Conservation (phyloP, 1,284 basidiomycete genomes). For the Phellopilus nigrolimitatus region DNA sequence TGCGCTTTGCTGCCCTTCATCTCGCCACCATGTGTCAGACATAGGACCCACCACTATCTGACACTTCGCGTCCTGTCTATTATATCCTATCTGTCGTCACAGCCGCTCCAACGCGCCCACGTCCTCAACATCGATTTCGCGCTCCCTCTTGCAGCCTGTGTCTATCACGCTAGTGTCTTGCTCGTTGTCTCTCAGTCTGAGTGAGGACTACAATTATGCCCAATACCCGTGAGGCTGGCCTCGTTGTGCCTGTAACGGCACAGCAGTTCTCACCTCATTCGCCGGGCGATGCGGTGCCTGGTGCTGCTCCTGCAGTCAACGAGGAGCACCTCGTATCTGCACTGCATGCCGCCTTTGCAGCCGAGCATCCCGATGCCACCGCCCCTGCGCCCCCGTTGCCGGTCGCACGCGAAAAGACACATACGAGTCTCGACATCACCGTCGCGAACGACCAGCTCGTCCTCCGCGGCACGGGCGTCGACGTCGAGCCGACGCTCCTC, state of each 20-base stretch:
- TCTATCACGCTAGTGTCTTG: too few species aligned
- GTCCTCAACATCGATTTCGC: too few species aligned
- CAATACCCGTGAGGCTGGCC: background rate
- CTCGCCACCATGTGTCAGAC: too few species aligned
- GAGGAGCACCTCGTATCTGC: conserved; percentile 19
- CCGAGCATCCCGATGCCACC: background rate
- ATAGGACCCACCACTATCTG: too few species aligned
- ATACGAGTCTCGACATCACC: conserved; percentile 63
- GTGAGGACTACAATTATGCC: background rate
- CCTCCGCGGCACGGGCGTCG: conserved; percentile 76
- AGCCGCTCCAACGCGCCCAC: too few species aligned
- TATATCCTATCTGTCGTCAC: background rate
- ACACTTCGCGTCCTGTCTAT: background rate
- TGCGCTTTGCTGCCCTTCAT: too few species aligned
- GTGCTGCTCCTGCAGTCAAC: conserved; percentile 1
- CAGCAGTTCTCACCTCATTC: too few species aligned
- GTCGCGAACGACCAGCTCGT: conserved; percentile 67
- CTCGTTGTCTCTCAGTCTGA: too few species aligned
- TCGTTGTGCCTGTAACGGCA: conserved; percentile 1
- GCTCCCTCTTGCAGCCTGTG: too few species aligned
- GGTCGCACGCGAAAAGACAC: conserved; percentile 36
- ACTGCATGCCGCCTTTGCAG: conserved; percentile 17
- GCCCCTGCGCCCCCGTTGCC: conserved; percentile 20
- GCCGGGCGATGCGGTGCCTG: background rate
- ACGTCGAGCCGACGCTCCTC: conserved; percentile 75